These are phyloP conservation scores for Pleurotus giganteus DNA, from an alignment of 768 basidiomycete genomes.

Conservation along the genomic window DNA sequence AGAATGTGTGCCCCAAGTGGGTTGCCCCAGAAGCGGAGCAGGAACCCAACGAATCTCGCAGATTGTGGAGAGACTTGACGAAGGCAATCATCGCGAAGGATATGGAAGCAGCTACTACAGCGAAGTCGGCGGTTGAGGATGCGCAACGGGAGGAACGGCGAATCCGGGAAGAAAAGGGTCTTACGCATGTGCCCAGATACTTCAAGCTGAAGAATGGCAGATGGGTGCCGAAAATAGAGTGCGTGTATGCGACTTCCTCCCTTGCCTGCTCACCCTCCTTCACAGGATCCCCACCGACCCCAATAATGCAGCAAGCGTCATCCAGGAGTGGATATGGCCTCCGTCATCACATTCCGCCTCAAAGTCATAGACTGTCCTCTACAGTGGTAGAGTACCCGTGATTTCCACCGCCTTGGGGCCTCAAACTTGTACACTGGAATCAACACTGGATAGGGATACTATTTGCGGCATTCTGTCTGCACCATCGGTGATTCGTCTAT, in stretches of 20 bases:
- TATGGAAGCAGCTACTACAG: slow-evolving; percentile 91
- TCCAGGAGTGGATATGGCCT: slow-evolving; percentile 80
- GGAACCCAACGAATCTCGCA: slow-evolving; percentile 85
- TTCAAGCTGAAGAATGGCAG: slow-evolving; percentile 75
- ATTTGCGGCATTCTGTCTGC: too few species aligned
- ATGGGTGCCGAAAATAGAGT: slow-evolving; percentile 82
- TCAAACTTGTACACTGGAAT: too few species aligned
- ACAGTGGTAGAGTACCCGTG: not conserved
- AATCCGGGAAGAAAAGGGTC: slow-evolving; percentile 70
- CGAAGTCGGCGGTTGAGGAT: slow-evolving; percentile 90
- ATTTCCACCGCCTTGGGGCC: not conserved
- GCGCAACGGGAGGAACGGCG: slow-evolving; percentile 81
- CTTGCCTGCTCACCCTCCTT: slow-evolving; percentile 10
- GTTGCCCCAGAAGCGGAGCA: slow-evolving; percentile 87
- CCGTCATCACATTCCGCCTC: slow-evolving; percentile 4
- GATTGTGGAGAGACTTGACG: slow-evolving; percentile 87
- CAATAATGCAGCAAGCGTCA: slow-evolving; percentile 57
- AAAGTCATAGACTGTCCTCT: not conserved
- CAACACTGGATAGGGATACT: too few species aligned
- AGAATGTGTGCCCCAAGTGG: slow-evolving; percentile 74
- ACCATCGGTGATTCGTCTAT: too few species aligned
- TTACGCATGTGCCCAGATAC: slow-evolving; percentile 70
- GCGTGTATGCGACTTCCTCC: slow-evolving; percentile 24
- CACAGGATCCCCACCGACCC: slow-evolving; percentile 71
- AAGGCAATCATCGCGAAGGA: slow-evolving; percentile 82